Evolutionary conservation across 495 filamentous ascomycete genomes (phyloP).

Genomic region (Penicillium fimorum): DNA sequence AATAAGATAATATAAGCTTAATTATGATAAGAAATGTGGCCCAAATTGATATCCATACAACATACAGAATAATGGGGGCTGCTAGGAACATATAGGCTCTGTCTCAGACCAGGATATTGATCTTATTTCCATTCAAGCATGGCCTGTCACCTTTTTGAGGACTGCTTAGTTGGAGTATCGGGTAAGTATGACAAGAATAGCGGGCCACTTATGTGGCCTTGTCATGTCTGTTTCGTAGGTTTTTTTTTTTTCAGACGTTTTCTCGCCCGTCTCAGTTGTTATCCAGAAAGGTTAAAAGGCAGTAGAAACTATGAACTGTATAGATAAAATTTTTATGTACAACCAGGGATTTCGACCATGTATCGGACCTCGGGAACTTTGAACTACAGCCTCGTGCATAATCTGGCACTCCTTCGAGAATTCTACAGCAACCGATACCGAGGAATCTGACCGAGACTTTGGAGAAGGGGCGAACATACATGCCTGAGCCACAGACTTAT

Average conservation of each 20-base stretch:
- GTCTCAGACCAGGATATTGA: background rate
- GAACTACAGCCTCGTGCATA: background rate
- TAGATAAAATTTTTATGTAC: no score
- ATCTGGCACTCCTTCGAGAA: background rate
- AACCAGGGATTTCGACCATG: background rate
- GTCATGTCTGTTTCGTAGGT: no score
- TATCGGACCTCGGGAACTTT: background rate
- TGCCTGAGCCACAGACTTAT: background rate
- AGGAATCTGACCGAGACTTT: background rate
- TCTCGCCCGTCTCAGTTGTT: no score
- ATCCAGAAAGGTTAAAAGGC: no score
- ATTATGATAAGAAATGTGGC: background rate
- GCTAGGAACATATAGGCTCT: background rate
- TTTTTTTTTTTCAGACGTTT: no score
- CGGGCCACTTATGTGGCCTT: no score
- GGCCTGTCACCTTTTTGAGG: background rate
- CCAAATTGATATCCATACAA: background rate
- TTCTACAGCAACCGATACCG: background rate
- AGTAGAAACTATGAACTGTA: no score
- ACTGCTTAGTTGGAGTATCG: background rate
- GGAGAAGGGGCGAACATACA: background rate
- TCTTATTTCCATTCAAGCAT: background rate
- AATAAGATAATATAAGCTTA: conserved; percentile 3
- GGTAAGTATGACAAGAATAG: background rate
- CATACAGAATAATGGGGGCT: background rate